Conservation (phyloP, 1,139 yeast species). For the Tardiomyces digboiensis region DNA sequence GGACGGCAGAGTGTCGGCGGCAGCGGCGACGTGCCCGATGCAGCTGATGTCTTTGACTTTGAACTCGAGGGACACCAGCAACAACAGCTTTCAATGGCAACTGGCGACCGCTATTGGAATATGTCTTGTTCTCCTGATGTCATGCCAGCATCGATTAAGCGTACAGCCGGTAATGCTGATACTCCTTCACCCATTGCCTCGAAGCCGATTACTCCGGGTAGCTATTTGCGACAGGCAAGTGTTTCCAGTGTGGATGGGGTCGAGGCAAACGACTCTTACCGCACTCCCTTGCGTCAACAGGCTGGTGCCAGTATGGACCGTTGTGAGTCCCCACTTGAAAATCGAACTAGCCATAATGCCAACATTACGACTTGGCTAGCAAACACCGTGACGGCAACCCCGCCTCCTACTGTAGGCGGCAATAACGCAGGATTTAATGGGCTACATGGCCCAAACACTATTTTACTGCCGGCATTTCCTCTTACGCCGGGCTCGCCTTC, state of each 20-base stretch:
- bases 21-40: background rate
- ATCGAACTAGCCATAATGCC: background rate
- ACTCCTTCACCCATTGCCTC: background rate
- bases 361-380: background rate
- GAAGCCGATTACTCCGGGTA: background rate
- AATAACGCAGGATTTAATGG: background rate
- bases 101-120: background rate
- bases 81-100: background rate
- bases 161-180: background rate
- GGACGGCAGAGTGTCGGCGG: slow-evolving; percentile 6
- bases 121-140: background rate
- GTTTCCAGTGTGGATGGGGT: background rate
- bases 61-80: background rate
- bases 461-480: background rate
- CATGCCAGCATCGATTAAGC: background rate
- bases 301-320: background rate
- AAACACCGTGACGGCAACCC: background rate
- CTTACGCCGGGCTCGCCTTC: background rate
- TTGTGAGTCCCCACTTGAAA: background rate
- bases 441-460: background rate
- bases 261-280: background rate
- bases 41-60: background rate
- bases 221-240: background rate
- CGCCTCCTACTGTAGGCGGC: background rate
- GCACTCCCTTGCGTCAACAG: background rate